phyloP scores from a whole-genome alignment of 192 early-diverging fungal genomes.

The Oehlia diaphana region DNA sequence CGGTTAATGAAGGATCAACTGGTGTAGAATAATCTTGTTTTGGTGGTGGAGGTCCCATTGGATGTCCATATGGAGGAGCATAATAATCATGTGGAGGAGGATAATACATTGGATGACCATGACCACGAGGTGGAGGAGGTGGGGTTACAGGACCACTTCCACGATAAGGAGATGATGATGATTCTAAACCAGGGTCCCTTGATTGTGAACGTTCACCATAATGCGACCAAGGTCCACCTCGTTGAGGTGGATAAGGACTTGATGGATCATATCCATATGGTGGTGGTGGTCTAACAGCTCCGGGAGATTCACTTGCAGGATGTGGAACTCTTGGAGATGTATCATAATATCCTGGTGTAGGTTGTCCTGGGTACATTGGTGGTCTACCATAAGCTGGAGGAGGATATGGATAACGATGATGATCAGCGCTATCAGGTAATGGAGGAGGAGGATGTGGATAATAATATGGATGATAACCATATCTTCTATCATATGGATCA shows the following conservation, averaged over 20 bases:
- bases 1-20: background rate
- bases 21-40: background rate
- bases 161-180: conserved; percentile 5
- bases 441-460: background rate
- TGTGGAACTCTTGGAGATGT: background rate
- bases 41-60: background rate
- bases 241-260: background rate
- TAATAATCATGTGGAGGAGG: background rate
- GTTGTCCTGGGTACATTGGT: background rate
- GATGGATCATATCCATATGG: background rate
- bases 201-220: conserved; percentile 13
- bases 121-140: background rate
- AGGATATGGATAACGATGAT: conserved; percentile 9
- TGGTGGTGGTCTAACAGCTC: background rate
- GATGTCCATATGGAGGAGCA: background rate
- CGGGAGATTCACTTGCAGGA: background rate
- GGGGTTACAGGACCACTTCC: background rate
- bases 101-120: background rate
- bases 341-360: conserved; percentile 1
- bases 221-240: conserved; percentile 2
- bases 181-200: background rate
- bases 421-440: background rate
- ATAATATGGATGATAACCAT: conserved; percentile 10
- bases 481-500: conserved; percentile 12
- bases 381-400: background rate